Base-by-base conservation (phyloP, 2,329 filamentous ascomycete genomes). In the Aspergillus tamarii region DNA sequence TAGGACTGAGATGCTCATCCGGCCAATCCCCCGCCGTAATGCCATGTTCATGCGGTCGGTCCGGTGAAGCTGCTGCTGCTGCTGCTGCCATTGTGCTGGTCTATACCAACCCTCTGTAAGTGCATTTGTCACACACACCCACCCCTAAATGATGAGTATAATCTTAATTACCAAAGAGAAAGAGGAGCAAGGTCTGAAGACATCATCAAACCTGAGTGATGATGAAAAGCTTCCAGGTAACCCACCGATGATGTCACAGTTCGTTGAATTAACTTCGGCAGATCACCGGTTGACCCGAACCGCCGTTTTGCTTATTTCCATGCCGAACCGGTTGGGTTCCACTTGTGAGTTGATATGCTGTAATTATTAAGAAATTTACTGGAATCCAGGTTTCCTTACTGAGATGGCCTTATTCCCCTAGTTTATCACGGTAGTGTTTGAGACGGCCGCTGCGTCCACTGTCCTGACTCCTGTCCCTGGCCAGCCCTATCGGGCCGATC, bases 11-110 rank as follows among this genome's bases (percentile, higher is more conserved):
- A 1, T 26, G 57, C 54, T 65, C 55, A 14, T 60, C 59, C 11
- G 65, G 65, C 65, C 65, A 66, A 39, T 66, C 65, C n/a, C 50
- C 60, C 19, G 65, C 41, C 4, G 57, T 56, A 5, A 39, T 9
- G 8, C 52, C n/a, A 28, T 48, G 21, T 48, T 26, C 12, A 26
- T 4, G 21, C 21, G 19, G 52, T 41, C 52, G 52, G 19, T 9
- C 3, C 32, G n/a, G 11, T 16, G 34, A 39, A 23, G 52, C 19
- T 36, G 52, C 9, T 26, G 26, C 23, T 26, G 26, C 23, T 10
- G n/a, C 34, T 32, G 16, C 21, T 32, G 48, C 28, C 32, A 39
- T 55, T 16, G 21, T 55, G 12, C 21, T 39, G 34, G 14, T 21
- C 5, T 16, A 26, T 16, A 21, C 6, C 4, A 3, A 1, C 3